Conservation (phyloP, 1,284 basidiomycete genomes). For the Pseudozyma tsukubaensis region DNA sequence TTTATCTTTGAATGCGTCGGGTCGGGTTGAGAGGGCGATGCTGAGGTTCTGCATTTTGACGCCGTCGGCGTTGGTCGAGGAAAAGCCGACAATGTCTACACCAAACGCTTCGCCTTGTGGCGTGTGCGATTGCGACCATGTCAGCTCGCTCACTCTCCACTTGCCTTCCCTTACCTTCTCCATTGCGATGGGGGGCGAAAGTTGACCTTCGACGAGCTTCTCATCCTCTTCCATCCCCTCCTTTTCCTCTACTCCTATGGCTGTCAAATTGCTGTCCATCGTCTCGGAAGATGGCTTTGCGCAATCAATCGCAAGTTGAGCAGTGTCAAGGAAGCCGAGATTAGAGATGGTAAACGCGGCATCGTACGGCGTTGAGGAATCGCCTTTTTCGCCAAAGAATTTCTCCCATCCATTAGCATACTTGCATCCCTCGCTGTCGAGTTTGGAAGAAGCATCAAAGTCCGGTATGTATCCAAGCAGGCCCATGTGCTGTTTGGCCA, state of each 20-base stretch:
- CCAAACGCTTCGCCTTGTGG: constrained; percentile 31
- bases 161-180: not conserved
- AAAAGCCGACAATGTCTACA: constrained; percentile 20
- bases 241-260: too few species aligned
- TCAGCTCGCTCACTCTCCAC: not conserved
- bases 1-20: constrained; percentile 7
- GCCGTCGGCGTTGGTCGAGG: too few species aligned
- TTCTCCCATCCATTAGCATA: constrained; percentile 37
- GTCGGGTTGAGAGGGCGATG: constrained; percentile 9
- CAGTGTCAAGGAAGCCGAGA: constrained; percentile 16
- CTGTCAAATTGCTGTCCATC: too few species aligned
- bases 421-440: not conserved
- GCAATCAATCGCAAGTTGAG: too few species aligned
- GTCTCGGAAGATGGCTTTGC: too few species aligned
- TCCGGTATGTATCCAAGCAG: constrained; percentile 30
- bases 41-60: constrained; percentile 7
- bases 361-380: constrained; percentile 1
- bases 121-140: constrained; percentile 23
- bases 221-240: too few species aligned
- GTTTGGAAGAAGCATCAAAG: constrained; percentile 8
- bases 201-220: too few species aligned
- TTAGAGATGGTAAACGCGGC: constrained; percentile 26
- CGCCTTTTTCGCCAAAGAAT: constrained; percentile 11
- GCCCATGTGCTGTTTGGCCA: constrained; percentile 21
- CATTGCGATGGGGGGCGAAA: not conserved